Percentiles rank a stretch among this genome's conserved stretches.
These are phyloP conservation scores for Sporothrix phasma DNA, from an alignment of 2,329 filamentous ascomycete species.

Conservation along the genomic window DNA sequence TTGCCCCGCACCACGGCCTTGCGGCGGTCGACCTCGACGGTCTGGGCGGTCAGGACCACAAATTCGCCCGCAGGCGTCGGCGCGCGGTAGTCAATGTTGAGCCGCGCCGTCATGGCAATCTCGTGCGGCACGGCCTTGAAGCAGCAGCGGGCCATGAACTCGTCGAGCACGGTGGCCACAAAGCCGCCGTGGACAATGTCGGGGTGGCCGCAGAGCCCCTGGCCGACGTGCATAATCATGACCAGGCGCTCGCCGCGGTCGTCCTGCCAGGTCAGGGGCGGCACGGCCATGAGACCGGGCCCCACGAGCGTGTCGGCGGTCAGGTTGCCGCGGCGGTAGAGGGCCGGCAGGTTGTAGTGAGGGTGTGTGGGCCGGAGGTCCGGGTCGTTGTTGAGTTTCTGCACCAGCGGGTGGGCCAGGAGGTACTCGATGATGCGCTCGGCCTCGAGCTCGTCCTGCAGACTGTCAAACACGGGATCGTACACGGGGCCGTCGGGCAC, in stretches of 20 bases:
- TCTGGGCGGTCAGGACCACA: conserved; percentile 68
- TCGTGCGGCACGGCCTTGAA: conserved; percentile 82
- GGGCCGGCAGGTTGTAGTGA: conserved; percentile 71
- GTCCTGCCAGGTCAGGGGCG: conserved; percentile 69
- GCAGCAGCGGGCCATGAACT: conserved; percentile 78
- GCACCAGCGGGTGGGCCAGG: conserved; percentile 56
- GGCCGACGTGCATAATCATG: conserved; percentile 66
- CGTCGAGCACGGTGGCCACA: conserved; percentile 85
- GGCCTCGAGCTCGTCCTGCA: not conserved
- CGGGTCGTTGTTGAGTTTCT: conserved; percentile 55
- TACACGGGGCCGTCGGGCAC: not conserved
- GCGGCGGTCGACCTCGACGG: conserved; percentile 76
- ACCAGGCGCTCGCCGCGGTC: conserved; percentile 58
- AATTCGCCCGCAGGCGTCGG: conserved; percentile 68
- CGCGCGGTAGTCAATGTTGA: conserved; percentile 73
- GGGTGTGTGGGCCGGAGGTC: conserved; percentile 62
- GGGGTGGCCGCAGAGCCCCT: conserved; percentile 76
- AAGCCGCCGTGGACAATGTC: conserved; percentile 86
- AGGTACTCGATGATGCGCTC: conserved; percentile 19
- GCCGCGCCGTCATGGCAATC: conserved; percentile 73
- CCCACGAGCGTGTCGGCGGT: conserved; percentile 74
- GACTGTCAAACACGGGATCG: not conserved
- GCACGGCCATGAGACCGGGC: conserved; percentile 65
- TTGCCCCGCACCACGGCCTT: conserved; percentile 90
- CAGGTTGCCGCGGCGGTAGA: conserved; percentile 62